Percentiles rank a stretch among this genome's conserved stretches.
phyloP scores from a whole-genome alignment of 2,329 filamentous ascomycete genomes.

The Stenocarpella maydis region DNA sequence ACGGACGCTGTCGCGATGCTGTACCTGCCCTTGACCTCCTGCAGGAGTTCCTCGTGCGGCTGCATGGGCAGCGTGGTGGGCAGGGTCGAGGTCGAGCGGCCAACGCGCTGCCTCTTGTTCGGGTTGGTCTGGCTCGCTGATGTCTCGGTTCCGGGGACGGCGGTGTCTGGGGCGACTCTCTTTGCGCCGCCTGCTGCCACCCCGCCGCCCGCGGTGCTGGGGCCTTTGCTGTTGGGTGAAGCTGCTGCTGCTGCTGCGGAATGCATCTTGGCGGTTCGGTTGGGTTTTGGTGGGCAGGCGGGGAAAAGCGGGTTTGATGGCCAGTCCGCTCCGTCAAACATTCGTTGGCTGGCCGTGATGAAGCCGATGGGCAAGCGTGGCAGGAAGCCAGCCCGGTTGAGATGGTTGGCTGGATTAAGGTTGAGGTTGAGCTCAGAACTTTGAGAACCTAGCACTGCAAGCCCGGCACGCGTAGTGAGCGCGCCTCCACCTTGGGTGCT shows the following conservation, averaged over 20 bases:
- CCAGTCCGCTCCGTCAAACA: background rate
- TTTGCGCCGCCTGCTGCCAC: constrained; percentile 4
- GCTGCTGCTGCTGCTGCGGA: background rate
- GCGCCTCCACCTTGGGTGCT: background rate
- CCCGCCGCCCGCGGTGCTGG: background rate
- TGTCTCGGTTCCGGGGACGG: constrained; percentile 12
- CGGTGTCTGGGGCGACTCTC: constrained; percentile 21
- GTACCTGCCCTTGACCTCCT: constrained; percentile 55
- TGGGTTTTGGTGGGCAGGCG: background rate
- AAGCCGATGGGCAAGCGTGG: background rate
- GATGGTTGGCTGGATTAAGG: background rate
- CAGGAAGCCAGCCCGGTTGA: constrained; percentile 2
- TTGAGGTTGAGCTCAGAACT: constrained; percentile 16
- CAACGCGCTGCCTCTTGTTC: constrained; percentile 39
- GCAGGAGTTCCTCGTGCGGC: constrained; percentile 53
- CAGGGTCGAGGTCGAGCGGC: constrained; percentile 33
- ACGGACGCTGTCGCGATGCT: constrained; percentile 62
- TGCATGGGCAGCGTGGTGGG: constrained; percentile 41
- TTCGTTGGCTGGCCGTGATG: background rate
- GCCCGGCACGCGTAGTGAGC: background rate
- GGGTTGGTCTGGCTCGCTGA: background rate
- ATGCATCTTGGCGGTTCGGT: constrained; percentile 2
- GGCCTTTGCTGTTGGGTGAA: background rate
- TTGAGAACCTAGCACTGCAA: background rate
- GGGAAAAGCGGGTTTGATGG: background rate